These are phyloP conservation scores for Cladorrhinum samala DNA, from an alignment of 495 filamentous ascomycete genomes.

Conservation along the genomic window DNA sequence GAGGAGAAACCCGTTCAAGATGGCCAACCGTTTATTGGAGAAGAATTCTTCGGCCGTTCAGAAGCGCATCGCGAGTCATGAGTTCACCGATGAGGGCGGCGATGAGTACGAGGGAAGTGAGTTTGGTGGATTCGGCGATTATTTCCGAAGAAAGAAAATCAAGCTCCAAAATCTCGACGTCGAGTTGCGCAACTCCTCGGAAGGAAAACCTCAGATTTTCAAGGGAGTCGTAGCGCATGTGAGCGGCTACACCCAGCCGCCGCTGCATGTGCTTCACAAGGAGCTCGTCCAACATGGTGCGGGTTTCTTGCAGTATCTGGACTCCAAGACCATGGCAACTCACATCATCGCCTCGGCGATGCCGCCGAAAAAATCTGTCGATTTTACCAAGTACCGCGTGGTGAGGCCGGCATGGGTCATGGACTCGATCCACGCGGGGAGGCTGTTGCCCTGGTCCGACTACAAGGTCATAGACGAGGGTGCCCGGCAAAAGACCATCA, in stretches of 20 bases:
- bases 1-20: constrained; percentile 33
- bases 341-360: constrained; percentile 90
- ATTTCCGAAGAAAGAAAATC: constrained; percentile 88
- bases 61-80: constrained; percentile 74
- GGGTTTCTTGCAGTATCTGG: constrained; percentile 90
- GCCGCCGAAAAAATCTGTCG: constrained; percentile 84
- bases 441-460: constrained; percentile 73
- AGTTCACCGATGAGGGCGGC: constrained; percentile 60
- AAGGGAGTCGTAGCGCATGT: constrained; percentile 83
- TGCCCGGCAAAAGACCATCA: constrained; percentile 66
- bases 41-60: constrained; percentile 69
- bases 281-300: constrained; percentile 87
- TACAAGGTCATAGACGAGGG: constrained; percentile 78
- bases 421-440: constrained; percentile 77
- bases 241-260: constrained; percentile 90
- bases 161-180: constrained; percentile 92
- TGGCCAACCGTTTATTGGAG: constrained; percentile 75
- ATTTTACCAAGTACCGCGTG: constrained; percentile 79
- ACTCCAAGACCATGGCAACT: constrained; percentile 85
- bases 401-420: constrained; percentile 96
- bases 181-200: constrained; percentile 59
- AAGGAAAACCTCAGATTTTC: constrained; percentile 76
- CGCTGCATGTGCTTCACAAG: constrained; percentile 76
- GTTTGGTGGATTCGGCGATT: constrained; percentile 85
- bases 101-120: constrained; percentile 85